Conservation (phyloP, 345 rosid species). For the Pseudoturritis turrita region DNA sequence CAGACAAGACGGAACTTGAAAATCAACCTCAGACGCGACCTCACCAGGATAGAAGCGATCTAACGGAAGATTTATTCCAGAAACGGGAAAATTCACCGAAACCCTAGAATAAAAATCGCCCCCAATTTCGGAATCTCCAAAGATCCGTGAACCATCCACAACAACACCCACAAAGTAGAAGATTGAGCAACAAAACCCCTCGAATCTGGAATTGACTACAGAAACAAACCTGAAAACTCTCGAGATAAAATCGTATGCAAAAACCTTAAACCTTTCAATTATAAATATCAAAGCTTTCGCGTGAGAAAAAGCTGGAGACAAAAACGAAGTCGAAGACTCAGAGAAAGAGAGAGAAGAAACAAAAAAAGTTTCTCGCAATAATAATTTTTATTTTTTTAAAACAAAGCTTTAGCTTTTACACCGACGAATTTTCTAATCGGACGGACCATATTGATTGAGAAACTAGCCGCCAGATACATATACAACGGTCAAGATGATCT, state of each 20-base stretch:
- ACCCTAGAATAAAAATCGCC: constrained; percentile 28
- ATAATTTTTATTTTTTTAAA: neutral
- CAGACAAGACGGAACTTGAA: constrained; percentile 8
- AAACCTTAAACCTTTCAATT: neutral
- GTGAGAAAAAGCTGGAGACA: constrained; percentile 11
- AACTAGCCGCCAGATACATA: constrained; percentile 31
- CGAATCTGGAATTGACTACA: neutral
- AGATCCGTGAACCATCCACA: constrained; percentile 15
- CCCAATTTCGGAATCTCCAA: constrained; percentile 15
- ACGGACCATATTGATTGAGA: constrained; percentile 9
- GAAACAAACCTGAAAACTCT: constrained; percentile 1
- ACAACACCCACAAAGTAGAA: neutral
- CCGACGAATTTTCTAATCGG: constrained; percentile 23
- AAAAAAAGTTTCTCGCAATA: neutral
- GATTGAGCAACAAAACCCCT: neutral
- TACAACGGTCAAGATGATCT: constrained; percentile 17
- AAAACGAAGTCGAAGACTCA: constrained; percentile 8
- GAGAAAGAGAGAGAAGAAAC: neutral
- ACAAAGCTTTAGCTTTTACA: constrained; percentile 1
- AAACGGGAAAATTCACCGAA: neutral
- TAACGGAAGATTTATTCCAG: neutral
- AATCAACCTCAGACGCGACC: constrained; percentile 9
- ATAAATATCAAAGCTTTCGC: constrained; percentile 15
- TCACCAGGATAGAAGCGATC: neutral
- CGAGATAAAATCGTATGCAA: neutral